Percentiles rank a stretch among this genome's conserved stretches.
Conservation (phyloP, 495 filamentous ascomycete species). For the Baudoinia panamericana region DNA sequence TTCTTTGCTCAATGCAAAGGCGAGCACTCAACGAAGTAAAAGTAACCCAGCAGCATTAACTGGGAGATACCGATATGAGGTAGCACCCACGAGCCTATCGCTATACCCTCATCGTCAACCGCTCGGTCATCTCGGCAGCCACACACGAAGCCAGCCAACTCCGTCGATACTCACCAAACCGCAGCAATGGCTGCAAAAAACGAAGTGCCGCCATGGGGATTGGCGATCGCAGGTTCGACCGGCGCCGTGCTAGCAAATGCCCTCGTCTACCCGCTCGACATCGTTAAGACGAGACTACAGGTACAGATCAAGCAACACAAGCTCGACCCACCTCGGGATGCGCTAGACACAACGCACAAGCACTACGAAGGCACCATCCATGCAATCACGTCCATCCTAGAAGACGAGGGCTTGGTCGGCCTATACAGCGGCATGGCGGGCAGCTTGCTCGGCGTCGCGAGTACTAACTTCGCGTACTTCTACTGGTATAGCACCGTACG, state of each 20-base stretch:
- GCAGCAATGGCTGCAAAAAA: conserved; percentile 63
- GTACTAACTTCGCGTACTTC: conserved; percentile 98
- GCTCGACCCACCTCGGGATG: conserved; percentile 23
- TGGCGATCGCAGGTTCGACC: conserved; percentile 80
- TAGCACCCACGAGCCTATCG: too few species aligned
- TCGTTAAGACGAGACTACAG: conserved; percentile 94
- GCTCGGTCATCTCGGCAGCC: too few species aligned
- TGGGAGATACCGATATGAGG: too few species aligned
- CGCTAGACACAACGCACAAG: conserved; percentile 26
- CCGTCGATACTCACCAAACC: background rate
- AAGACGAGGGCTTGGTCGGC: conserved; percentile 66
- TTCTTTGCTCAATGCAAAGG: too few species aligned
- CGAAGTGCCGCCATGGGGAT: conserved; percentile 84
- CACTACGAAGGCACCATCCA: conserved; percentile 82
- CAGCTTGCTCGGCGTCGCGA: conserved; percentile 78
- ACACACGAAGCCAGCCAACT: background rate
- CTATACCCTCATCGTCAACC: too few species aligned
- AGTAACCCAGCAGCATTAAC: too few species aligned
- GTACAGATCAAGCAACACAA: conserved; percentile 70
- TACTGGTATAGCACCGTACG: conserved; percentile 96
- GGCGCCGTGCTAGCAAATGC: conserved; percentile 93
- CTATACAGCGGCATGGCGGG: conserved; percentile 84
- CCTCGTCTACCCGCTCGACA: conserved; percentile 89
- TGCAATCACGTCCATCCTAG: conserved; percentile 73
- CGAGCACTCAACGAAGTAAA: too few species aligned